Evolutionary conservation across 2,329 filamentous ascomycete genomes (phyloP), one percentile per base, ranked within the genome.

Genomic region (Colletotrichum sp.): DNA sequence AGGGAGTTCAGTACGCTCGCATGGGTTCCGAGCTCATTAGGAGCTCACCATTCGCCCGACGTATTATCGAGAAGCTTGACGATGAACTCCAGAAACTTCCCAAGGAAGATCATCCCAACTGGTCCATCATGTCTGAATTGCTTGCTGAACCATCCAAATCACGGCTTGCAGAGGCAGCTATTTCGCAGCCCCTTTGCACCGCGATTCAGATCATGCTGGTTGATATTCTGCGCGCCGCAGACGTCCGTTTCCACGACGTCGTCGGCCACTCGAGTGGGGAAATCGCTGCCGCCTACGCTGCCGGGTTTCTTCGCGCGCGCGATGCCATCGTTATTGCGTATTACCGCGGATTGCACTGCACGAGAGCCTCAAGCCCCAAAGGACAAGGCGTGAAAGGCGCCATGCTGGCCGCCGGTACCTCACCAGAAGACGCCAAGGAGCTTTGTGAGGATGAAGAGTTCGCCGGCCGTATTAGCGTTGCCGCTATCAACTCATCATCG

Each of bases 261-360:
- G 83, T 88, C 3, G 88, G 89, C 4, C 89, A 90, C 78, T 89
- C 87, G 0, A 87, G 85, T 1, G 89, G 88, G 1, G 89, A 90
- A 77, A 89, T 90, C 12, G 87, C 81, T 1, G 88, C 88, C 0
- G 89, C 87, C 0, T 90, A 89, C 78, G 88, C 89, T 0, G 85
- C 87, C 0, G 88, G 88, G 0, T 81, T 85, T 24, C 68, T 91
- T 2, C 65, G 59, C 12, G 30, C 63, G 3, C 64, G 49, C 1
- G 79, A 82, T 26, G 82, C 82, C 5, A 80, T 83, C 9, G 49
- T 76, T 1, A 78, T 82, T 8, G 79, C 77, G 67, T 81, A 79
- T 75, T 79, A 77, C 67, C 76, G 80, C 28, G 80, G 80, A 15
- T n/a, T 77, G 1, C 59, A 75, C 30, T 49, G 8, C 5, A 26